Conservation (phyloP, 1,284 basidiomycete species). For the Erythrobasidium hasegawianum region DNA sequence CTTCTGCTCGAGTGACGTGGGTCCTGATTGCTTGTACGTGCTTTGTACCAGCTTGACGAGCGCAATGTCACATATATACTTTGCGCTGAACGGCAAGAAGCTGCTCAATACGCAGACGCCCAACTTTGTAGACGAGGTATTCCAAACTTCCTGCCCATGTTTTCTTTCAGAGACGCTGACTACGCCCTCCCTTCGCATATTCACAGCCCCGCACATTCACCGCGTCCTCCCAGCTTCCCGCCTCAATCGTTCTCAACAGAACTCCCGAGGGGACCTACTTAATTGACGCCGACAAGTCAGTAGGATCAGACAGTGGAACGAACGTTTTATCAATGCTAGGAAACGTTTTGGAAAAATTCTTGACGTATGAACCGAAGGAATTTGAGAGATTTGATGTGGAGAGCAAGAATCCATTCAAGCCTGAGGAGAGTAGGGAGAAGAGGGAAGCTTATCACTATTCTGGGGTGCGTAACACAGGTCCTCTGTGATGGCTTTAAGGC, state of each 20-base stretch:
- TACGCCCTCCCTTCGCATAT: no score
- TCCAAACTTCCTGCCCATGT: no score
- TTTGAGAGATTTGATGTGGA: constrained; percentile 64
- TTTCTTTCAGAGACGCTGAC: no score
- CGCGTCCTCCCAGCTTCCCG: constrained; percentile 73
- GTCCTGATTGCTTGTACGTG: no score
- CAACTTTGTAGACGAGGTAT: constrained; percentile 63
- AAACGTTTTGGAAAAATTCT: constrained; percentile 79
- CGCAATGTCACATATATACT: constrained; percentile 76
- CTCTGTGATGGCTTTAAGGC: not conserved
- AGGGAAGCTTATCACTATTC: constrained; percentile 76
- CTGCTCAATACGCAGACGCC: constrained; percentile 60
- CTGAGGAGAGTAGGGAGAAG: constrained; percentile 42
- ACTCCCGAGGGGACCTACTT: constrained; percentile 64
- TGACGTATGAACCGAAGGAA: constrained; percentile 65
- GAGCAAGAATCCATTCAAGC: constrained; percentile 49
- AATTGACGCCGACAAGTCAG: constrained; percentile 66
- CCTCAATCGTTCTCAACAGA: constrained; percentile 62
- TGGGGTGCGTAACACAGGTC: constrained; percentile 56
- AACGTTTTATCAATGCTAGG: constrained; percentile 57
- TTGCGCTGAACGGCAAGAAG: constrained; percentile 66
- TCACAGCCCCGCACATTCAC: constrained; percentile 67
- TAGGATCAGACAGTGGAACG: constrained; percentile 46
- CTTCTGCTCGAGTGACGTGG: no score
- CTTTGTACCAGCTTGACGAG: constrained; percentile 25